A percentile compares a stretch with the other conserved stretches of the same genome.
Conservation (phyloP, 1,284 basidiomycete species). For the Ganoderma leucocontextum region DNA sequence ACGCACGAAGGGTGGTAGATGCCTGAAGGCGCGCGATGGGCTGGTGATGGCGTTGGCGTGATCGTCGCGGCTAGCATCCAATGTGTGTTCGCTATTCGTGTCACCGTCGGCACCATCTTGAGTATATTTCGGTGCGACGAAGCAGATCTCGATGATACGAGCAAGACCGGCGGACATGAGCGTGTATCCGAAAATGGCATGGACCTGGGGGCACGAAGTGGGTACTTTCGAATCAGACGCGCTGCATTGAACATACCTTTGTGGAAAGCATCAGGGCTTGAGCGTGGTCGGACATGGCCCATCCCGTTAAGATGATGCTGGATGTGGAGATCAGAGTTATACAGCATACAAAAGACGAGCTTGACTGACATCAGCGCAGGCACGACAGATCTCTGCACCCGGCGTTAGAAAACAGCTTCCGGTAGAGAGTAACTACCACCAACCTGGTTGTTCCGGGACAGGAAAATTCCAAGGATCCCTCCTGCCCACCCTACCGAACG, state of each 20-base stretch:
- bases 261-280: conserved; percentile 89
- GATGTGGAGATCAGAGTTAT: conserved; percentile 11
- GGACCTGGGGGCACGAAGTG: conserved; percentile 62
- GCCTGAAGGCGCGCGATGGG: conserved; percentile 75
- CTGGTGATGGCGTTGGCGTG: conserved; percentile 39
- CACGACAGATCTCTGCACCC: conserved; percentile 73
- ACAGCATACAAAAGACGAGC: conserved; percentile 15
- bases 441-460: conserved; percentile 83
- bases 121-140: conserved; percentile 57
- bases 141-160: conserved; percentile 90
- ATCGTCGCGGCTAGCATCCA: conserved; percentile 50
- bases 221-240: background rate
- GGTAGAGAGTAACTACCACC: conserved; percentile 18
- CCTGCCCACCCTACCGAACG: conserved; percentile 85
- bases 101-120: conserved; percentile 52
- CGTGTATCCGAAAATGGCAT: conserved; percentile 84
- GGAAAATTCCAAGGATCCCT: conserved; percentile 87
- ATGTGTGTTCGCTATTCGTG: conserved; percentile 69
- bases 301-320: conserved; percentile 90
- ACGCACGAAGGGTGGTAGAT: conserved; percentile 87
- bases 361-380: conserved; percentile 80
- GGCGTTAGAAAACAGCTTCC: conserved; percentile 6
- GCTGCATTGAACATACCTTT: conserved; percentile 55
- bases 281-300: conserved; percentile 93
- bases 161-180: conserved; percentile 88